Base-by-base conservation (phyloP, 2,329 filamentous ascomycete species). In the Zasmidium angulare region DNA sequence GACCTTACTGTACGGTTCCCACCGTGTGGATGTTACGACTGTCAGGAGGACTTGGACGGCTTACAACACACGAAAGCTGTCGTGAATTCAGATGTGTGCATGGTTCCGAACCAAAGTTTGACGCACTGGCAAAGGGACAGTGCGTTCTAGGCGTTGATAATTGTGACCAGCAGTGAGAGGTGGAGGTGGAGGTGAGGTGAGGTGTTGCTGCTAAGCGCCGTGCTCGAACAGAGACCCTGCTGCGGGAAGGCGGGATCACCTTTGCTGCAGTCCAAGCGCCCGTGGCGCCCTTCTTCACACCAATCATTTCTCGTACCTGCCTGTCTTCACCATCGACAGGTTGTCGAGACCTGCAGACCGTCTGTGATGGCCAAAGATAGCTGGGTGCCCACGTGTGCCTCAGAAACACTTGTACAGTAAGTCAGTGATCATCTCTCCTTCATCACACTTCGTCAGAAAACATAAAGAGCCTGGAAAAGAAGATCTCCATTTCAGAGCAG, bases 311-410 rank as follows among this genome's bases (percentile, higher is more conserved):
- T 11, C 46, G 17, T 22, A 51, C 46, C 12, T 55, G 47, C 54
- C 36, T 29, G 31, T 47, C 57, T 47, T 53, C 56, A 60, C 49
- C 46, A 31, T 29, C 56, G 31, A 50, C 46, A 46, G 47, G 36
- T 46, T 49, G 36, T 50, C 46, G 11, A 55, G 57, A 55, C 43
- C 58, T 61, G 58, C 61, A 63, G 40, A 46, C 48, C 36, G 53
- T 46, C 58, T 52, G 58, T 60, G 58, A 63, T 56, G 55, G 61
- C 50, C 53, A 63, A 61, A 59, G 48, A 55, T 59, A 58, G 53
- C 55, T 48, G 61, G 57, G 46, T 46, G 50, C 54, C 55, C 63
- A 61, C 46, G 58, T 55, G 61, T 61, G 58, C 59, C 54, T 48
- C 55, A 57, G 48, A 50, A 29, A 60, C 49, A 58, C 57, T 51